A percentile compares a stretch with the other conserved stretches of the same genome.
Evolutionary conservation across 2,329 filamentous ascomycete species (phyloP).

Genomic region (Botrytis medusae): DNA sequence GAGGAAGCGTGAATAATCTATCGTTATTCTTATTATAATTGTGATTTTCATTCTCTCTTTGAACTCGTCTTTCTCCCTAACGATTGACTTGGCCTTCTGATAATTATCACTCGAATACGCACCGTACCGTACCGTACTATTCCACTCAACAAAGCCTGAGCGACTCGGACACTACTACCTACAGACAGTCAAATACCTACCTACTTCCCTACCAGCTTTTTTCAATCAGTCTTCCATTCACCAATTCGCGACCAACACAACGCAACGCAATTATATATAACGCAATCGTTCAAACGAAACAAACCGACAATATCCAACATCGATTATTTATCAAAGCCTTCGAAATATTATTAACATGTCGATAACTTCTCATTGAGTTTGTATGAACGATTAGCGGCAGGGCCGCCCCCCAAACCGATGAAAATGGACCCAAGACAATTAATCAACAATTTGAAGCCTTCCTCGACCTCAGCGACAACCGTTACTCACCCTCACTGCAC

Average conservation of each 20-base stretch:
- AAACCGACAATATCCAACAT: not conserved
- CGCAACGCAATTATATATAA: not conserved
- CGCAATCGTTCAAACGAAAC: not conserved
- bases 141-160: not conserved
- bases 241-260: not conserved
- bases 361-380: conserved; percentile 22
- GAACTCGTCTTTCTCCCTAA: not conserved
- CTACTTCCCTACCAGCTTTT: not conserved
- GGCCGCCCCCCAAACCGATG: conserved; percentile 29
- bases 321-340: not conserved
- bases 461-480: conserved; percentile 37
- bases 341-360: conserved; percentile 4
- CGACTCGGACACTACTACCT: conserved; percentile 2
- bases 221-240: not conserved
- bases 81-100: not conserved
- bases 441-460: conserved; percentile 32
- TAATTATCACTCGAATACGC: not conserved
- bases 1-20: not conserved
- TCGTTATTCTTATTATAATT: not conserved
- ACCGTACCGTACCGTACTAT: not conserved
- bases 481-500: conserved; percentile 53
- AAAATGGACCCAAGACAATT: conserved; percentile 38
- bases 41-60: not conserved
- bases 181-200: not conserved
- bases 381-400: conserved; percentile 30